A percentile compares a stretch with the other conserved stretches of the same genome.
These are phyloP conservation scores for Trypanosoma caninum DNA, from an alignment of 208 protist species.

Conservation along the genomic window DNA sequence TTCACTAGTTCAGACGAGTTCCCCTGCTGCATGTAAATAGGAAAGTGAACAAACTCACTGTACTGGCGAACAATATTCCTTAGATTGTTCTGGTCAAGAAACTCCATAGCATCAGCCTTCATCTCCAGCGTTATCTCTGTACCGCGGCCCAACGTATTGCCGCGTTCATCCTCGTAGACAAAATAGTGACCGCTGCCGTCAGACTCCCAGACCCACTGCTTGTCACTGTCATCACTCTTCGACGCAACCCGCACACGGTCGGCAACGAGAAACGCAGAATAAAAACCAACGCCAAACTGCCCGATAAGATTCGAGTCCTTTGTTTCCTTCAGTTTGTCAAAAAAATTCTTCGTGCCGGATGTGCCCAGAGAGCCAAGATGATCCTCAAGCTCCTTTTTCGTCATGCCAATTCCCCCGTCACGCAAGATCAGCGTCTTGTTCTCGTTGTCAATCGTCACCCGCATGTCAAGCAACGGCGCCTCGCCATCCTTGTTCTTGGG, in stretches of 20 bases:
- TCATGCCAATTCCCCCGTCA: constrained; percentile 99
- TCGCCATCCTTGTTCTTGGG: constrained; percentile 75
- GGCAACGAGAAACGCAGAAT: constrained; percentile 99
- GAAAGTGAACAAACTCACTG: constrained; percentile 99
- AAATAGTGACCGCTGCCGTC: constrained; percentile 93
- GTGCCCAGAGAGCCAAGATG: constrained; percentile 99
- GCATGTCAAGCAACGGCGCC: constrained; percentile 88
- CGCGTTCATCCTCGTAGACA: constrained; percentile 92
- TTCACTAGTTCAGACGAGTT: constrained; percentile 96
- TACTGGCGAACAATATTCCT: constrained; percentile 96
- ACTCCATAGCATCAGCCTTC: constrained; percentile 97
- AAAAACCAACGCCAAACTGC: constrained; percentile 99
- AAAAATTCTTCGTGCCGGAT: constrained; percentile 98
- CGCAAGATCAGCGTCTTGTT: constrained; percentile 94
- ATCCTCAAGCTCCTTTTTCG: constrained; percentile 97
- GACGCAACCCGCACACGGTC: constrained; percentile 96
- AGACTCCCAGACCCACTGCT: constrained; percentile 99
- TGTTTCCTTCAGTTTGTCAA: constrained; percentile 78
- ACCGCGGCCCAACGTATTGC: constrained; percentile 96
- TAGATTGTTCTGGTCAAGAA: constrained; percentile 91
- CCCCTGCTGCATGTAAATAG: constrained; percentile 95
- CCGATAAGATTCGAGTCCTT: constrained; percentile 98
- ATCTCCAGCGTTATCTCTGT: constrained; percentile 96
- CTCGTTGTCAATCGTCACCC: constrained; percentile 84
- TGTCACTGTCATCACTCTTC: constrained; percentile 90